Base-by-base conservation (phyloP, 352 stramenopile species). In the Phytophthora foliorum region DNA sequence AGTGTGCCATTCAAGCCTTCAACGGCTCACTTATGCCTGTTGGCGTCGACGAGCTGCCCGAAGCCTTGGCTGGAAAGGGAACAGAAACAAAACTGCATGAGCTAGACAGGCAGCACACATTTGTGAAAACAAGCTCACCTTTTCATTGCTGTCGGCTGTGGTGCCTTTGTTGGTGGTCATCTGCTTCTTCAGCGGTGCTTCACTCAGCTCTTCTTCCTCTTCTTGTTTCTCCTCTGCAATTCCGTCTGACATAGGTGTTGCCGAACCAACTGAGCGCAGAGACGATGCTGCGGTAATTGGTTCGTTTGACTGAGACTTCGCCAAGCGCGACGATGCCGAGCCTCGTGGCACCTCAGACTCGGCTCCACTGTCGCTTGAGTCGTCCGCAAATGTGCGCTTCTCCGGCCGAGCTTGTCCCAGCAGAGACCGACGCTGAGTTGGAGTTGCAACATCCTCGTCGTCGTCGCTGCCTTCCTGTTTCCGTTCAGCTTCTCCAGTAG, bases 381-480 rank as follows among this genome's bases (percentile, higher is more conserved):
- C 62, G 27, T 86, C 76, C 19, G 80, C 78, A 64, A 79, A 91
- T 4, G 77, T 82, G 16, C 84, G 57, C 17, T 68, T 64, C 34
- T 79, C 64, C 11, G 73, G 69, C 17, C 74, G 80, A 56, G 61
- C 74, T 48, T 82, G 79, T 21, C 82, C 76, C 50, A 89, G 78
- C 32, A 90, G 56, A 14, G 83, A 92, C 44, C 81, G 73, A 7
- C 83, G 82, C 14, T 79, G 81, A 62, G 69, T 71, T 60, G 76
- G 70, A 6, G 74, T 77, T 1, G 45, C 31, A 21, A 16, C 27
- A 32, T 31, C 24, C 5, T 53, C 36, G 17, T 56, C 32, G 42
- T 57, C 61, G 13, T 78, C 42, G 42, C 21, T 78, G 19, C 54
- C 27, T 21, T 74, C 44, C 3, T 61, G 64, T 32, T 68, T 74